Evolutionary conservation across 148 eudicot species (phyloP), one percentile per base, ranked within the genome.

Genomic region (Persicaria tinctoria): DNA sequence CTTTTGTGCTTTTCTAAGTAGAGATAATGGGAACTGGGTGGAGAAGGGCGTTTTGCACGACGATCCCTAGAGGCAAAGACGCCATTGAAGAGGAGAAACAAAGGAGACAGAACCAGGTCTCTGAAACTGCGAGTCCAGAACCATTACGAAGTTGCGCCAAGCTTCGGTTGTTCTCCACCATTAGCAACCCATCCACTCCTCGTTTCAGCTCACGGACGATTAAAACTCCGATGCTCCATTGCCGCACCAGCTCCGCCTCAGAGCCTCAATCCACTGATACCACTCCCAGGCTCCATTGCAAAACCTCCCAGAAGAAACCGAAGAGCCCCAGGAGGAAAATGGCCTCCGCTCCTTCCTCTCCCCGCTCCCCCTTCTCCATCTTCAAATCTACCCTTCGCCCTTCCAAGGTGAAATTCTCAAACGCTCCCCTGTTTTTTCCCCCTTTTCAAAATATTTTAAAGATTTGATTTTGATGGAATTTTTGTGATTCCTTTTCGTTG

Each of bases 11-110:
- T 5, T 60, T 60, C 68, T 9, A 7, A 9, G 62, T 4, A 60
- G 8, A 9, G 27, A 23, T 2, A 79, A 93, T 91, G 97, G 97
- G 93, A 0, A 86, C 84, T 23, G 93, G 93, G 10, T 94, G 98
- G 97, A 82, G 98, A 79, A 84, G 90, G 83, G 98, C 93, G 47
- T 94, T 94, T 68, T 94, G 98, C 84, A 90, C 90, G 0, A 83
- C 97, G 14, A 77, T 84, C 74, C 89, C 91, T 8, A 85, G 79
- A 77, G 90, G 84, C 13, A 79, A 74, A 77, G 84, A 82, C 45
- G 41, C 50, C 41, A 73, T 23, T 51, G 13, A 74, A 8, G 46
- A n/a, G 41, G 70, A 64, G 4, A 64, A 64, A 32, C 70, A 13
- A 47, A 64, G 47, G 12, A 64, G 41, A 32, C 70, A 13, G 47